These are phyloP conservation scores for Bryoerythrophyllum caledonicum DNA, from an alignment of 225 moss, liverwort and hornwort species.

Conservation along the genomic window DNA sequence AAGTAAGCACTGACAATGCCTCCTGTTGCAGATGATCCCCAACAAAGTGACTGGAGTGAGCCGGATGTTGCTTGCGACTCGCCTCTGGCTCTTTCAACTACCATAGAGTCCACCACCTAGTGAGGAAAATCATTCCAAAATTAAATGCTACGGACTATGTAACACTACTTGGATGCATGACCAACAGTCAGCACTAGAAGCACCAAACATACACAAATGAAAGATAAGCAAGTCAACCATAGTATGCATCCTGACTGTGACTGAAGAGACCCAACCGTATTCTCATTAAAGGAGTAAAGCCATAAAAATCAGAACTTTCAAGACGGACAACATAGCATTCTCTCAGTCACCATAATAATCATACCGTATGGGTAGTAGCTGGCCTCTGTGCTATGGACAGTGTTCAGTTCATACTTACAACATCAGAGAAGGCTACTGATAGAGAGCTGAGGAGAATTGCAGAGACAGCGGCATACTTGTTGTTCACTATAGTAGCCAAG, in stretches of 20 bases:
- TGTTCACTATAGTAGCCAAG: slow-evolving; percentile 78
- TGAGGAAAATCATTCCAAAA: not conserved
- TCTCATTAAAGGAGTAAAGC: slow-evolving; percentile 8
- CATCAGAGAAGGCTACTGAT: slow-evolving; percentile 99
- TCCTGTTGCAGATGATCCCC: slow-evolving; percentile 88
- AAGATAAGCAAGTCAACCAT: not conserved
- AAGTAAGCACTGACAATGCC: slow-evolving; percentile 93
- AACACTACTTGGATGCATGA: not conserved
- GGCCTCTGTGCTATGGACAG: slow-evolving; percentile 17
- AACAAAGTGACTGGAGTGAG: slow-evolving; percentile 95
- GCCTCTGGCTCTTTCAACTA: slow-evolving; percentile 97
- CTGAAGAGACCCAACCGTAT: not conserved
- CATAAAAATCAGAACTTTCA: not conserved
- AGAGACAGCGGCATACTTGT: slow-evolving; percentile 86
- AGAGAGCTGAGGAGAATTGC: slow-evolving; percentile 93
- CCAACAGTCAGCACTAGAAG: not conserved
- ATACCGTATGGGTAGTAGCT: slow-evolving; percentile 23
- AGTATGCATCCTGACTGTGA: not conserved
- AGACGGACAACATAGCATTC: not conserved
- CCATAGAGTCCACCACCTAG: slow-evolving; percentile 98
- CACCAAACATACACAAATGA: slow-evolving; percentile 6
- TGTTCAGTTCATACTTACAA: slow-evolving; percentile 70
- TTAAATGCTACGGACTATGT: not conserved
- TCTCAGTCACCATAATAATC: slow-evolving; percentile 3
- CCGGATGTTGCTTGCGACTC: slow-evolving; percentile 89